phyloP scores from a whole-genome alignment of 2,329 filamentous ascomycete species.

The Saccharata proteae region DNA sequence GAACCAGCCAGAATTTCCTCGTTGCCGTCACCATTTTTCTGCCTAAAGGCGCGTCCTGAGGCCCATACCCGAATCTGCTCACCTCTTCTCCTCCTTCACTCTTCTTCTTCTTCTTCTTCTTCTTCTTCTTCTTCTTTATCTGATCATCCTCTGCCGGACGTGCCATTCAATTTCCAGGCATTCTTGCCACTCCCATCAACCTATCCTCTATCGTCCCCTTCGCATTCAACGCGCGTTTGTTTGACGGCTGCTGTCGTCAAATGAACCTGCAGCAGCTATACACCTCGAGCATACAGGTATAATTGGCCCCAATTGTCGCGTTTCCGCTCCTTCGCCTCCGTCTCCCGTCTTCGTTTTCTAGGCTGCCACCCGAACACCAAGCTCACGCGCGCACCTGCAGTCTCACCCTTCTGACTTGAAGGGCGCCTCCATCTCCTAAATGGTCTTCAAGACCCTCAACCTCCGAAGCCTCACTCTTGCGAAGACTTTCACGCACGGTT shows the following conservation, averaged over 20 bases:
- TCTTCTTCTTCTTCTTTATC: constrained; percentile 1
- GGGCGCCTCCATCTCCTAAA: constrained; percentile 67
- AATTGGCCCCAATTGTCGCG: constrained; percentile 19
- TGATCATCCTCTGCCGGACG: no score
- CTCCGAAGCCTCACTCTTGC: constrained; percentile 96
- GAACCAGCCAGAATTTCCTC: no score
- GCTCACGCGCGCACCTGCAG: constrained; percentile 16
- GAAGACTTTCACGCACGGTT: constrained; percentile 95
- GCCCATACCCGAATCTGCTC: not conserved
- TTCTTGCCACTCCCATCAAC: constrained; percentile 16
- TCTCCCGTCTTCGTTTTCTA: no score
- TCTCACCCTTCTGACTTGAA: constrained; percentile 44
- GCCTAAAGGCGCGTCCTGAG: no score
- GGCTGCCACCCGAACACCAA: constrained; percentile 13
- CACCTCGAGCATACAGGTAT: constrained; percentile 52
- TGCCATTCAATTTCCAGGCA: no score
- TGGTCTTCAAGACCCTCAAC: constrained; percentile 62
- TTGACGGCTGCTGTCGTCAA: constrained; percentile 87
- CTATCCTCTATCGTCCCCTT: no score
- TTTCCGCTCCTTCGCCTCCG: not conserved
- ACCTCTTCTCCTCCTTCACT: constrained; percentile 1
- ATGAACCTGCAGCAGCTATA: constrained; percentile 86
- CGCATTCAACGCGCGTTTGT: constrained; percentile 83
- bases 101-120: not conserved
- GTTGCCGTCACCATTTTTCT: constrained; percentile 2